phyloP scores from a whole-genome alignment of 2,329 filamentous ascomycete species.

The Plenodomus tracheiphilus region DNA sequence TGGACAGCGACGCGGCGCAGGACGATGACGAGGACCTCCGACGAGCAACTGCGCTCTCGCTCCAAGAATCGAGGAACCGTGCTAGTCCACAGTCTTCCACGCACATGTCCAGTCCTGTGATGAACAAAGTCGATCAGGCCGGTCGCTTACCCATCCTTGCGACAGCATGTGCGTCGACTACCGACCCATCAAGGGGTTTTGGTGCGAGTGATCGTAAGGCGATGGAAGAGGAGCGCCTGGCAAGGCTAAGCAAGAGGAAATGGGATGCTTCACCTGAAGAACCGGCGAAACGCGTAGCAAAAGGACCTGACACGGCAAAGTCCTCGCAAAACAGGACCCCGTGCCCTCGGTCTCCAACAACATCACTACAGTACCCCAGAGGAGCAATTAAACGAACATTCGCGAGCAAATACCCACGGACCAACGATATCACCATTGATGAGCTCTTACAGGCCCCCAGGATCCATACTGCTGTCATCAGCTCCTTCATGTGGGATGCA shows the following conservation, averaged over 20 bases:
- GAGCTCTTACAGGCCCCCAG: constrained; percentile 77
- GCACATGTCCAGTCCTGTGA: background rate
- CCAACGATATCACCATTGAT: constrained; percentile 81
- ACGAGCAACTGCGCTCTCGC: constrained; percentile 34
- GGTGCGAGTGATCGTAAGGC: constrained; percentile 71
- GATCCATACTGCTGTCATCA: constrained; percentile 77
- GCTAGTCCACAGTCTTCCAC: background rate
- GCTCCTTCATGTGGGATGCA: constrained; percentile 84
- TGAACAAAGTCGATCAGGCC: background rate
- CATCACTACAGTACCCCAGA: constrained; percentile 51
- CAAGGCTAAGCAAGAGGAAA: constrained; percentile 65
- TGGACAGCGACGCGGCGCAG: constrained; percentile 23
- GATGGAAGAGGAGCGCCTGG: constrained; percentile 84
- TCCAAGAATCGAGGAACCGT: constrained; percentile 12
- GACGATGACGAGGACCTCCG: constrained; percentile 28
- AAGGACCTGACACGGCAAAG: background rate
- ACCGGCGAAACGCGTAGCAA: constrained; percentile 30
- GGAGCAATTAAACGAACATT: constrained; percentile 84
- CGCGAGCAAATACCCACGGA: constrained; percentile 64
- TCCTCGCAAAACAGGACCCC: background rate
- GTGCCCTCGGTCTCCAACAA: background rate
- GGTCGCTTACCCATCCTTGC: background rate
- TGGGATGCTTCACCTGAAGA: constrained; percentile 53
- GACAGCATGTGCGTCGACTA: background rate
- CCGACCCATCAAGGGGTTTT: constrained; percentile 23